Evolutionary conservation across 2,329 filamentous ascomycete species (phyloP).

Genomic region (Claviceps capensis): DNA sequence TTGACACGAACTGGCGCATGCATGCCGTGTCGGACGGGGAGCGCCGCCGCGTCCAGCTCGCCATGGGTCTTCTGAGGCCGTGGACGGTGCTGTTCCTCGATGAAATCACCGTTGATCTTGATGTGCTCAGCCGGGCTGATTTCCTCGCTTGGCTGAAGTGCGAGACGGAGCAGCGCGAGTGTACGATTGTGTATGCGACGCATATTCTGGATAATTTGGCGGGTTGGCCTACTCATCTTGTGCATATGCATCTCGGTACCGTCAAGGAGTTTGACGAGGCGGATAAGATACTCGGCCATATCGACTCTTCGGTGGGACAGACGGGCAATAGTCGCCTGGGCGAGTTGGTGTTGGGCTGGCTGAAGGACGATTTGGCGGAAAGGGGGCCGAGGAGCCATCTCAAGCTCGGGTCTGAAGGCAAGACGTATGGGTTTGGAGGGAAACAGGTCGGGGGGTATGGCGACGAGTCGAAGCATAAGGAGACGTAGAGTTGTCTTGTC

Average conservation of each 20-base stretch:
- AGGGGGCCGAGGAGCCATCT: conserved; percentile 60
- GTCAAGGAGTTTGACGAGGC: conserved; percentile 78
- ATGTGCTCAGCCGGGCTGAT: conserved; percentile 70
- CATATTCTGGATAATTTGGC: conserved; percentile 94
- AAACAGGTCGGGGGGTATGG: conserved; percentile 42
- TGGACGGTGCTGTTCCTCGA: conserved; percentile 88
- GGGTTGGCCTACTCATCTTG: conserved; percentile 87
- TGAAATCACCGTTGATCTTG: conserved; percentile 93
- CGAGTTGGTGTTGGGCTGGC: conserved; percentile 77
- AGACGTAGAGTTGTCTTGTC: conserved; percentile 8
- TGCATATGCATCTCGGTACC: conserved; percentile 84
- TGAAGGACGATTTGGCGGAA: conserved; percentile 65
- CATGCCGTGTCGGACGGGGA: conserved; percentile 92
- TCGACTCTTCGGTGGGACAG: conserved; percentile 22
- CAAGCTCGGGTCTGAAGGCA: conserved; percentile 44
- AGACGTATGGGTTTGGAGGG: conserved; percentile 42
- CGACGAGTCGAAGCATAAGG: conserved; percentile 32
- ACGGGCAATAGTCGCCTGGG: conserved; percentile 72
- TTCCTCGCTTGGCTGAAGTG: conserved; percentile 76
- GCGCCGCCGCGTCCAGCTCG: conserved; percentile 78
- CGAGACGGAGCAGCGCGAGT: conserved; percentile 70
- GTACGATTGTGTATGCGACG: conserved; percentile 93
- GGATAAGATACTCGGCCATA: conserved; percentile 48
- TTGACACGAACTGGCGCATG: conserved; percentile 88
- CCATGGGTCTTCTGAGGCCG: conserved; percentile 85